Evolutionary conservation across 257 asterid species (phyloP).

Genomic region (Osmanthus fragrans): DNA sequence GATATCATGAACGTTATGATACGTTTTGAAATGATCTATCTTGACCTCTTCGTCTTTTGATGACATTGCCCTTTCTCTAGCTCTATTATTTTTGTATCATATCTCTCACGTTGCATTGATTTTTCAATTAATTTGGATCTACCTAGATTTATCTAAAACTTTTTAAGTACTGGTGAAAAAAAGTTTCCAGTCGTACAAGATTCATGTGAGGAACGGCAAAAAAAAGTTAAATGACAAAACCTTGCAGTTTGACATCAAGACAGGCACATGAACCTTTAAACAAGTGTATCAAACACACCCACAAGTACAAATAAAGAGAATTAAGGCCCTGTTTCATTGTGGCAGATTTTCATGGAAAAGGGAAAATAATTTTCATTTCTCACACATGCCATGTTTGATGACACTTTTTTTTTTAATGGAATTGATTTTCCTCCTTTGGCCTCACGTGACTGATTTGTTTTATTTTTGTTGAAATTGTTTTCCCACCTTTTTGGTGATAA

Average conservation of each 20-base stretch:
- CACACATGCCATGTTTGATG: no score
- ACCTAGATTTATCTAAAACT: neutral
- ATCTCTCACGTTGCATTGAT: neutral
- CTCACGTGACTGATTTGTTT: no score
- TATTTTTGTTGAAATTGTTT: no score
- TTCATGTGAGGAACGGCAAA: slow-evolving; percentile 37
- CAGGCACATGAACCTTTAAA: slow-evolving; percentile 16
- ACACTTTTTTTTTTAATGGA: no score
- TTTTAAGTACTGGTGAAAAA: slow-evolving; percentile 23
- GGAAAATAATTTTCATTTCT: no score
- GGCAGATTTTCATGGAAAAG: no score
- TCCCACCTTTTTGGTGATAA: no score
- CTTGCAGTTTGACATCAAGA: slow-evolving; percentile 9
- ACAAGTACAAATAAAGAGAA: neutral
- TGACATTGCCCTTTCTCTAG: neutral
- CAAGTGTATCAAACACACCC: slow-evolving; percentile 4
- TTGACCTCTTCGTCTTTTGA: neutral
- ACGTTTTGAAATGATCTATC: neutral
- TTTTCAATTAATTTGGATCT: neutral
- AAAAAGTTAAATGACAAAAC: neutral
- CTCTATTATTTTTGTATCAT: neutral
- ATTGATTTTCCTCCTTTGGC: no score
- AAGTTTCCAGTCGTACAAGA: slow-evolving; percentile 23
- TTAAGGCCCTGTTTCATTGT: no score
- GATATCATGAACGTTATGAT: neutral